These are phyloP conservation scores for Brassica hybrid DNA, from an alignment of 441 rosid genomes.

Conservation along the genomic window DNA sequence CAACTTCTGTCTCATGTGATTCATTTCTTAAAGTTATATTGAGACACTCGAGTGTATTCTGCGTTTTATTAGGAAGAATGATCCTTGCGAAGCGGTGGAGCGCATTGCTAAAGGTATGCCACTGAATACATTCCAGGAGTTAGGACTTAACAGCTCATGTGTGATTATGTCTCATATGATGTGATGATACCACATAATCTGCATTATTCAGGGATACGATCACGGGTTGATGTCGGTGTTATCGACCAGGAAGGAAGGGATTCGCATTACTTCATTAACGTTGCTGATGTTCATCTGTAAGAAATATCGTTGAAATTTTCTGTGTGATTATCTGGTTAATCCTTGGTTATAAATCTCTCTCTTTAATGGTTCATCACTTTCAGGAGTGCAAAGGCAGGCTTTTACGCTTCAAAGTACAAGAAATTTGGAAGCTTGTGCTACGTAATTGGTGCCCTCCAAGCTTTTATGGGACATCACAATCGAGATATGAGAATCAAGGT, in stretches of 20 bases:
- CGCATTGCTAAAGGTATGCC: slow-evolving; percentile 78
- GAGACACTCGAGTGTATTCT: slow-evolving; percentile 12
- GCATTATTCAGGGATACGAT: background rate
- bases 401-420: slow-evolving; percentile 89
- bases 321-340: slow-evolving; percentile 10
- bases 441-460: slow-evolving; percentile 92
- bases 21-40: slow-evolving; percentile 5
- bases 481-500: slow-evolving; percentile 85
- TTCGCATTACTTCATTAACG: slow-evolving; percentile 82
- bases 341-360: slow-evolving; percentile 21
- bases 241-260: slow-evolving; percentile 59
- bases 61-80: slow-evolving; percentile 62
- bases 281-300: slow-evolving; percentile 98
- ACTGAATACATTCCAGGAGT: slow-evolving; percentile 3
- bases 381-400: slow-evolving; percentile 99
- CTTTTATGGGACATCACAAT: slow-evolving; percentile 80
- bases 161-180: slow-evolving; percentile 33
- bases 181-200: background rate
- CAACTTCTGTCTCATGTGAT: slow-evolving; percentile 19
- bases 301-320: slow-evolving; percentile 33
- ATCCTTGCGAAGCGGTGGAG: slow-evolving; percentile 82
- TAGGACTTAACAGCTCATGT: slow-evolving; percentile 1
- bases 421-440: slow-evolving; percentile 86
- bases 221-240: slow-evolving; percentile 76
- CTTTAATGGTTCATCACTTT: slow-evolving; percentile 35